Evolutionary conservation across 345 rosid genomes (phyloP).

Genomic region (Rhodamnia argentea): DNA sequence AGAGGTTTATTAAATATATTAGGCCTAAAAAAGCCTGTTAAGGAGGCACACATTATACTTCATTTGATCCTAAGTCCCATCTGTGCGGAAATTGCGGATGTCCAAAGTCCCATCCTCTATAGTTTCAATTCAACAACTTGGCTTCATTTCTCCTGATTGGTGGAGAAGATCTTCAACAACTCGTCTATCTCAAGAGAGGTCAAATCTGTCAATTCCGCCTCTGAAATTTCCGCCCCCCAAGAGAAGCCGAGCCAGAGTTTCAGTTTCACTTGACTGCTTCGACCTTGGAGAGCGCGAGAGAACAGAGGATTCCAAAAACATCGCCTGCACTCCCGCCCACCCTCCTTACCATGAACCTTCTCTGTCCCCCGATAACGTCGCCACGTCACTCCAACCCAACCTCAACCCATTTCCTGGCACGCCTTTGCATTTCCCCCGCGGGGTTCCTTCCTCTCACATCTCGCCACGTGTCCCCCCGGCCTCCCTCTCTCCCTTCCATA

Average conservation of each 20-base stretch:
- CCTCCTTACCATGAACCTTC: background rate
- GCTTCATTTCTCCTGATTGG: background rate
- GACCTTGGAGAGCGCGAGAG: background rate
- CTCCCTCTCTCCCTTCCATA: background rate
- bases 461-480: background rate
- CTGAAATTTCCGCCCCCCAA: background rate
- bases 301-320: background rate
- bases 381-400: background rate
- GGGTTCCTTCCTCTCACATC: background rate
- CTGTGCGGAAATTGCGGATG: too few species aligned
- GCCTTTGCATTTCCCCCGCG: too few species aligned
- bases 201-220: background rate
- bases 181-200: background rate
- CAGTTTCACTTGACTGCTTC: background rate
- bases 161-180: background rate
- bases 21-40: too few species aligned
- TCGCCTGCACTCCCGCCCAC: background rate
- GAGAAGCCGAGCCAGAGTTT: background rate
- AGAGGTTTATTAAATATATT: too few species aligned
- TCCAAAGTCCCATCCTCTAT: too few species aligned
- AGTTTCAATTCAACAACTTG: too few species aligned
- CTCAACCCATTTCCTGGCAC: background rate
- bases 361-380: background rate
- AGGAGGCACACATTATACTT: too few species aligned
- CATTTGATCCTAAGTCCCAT: too few species aligned